Conservation (phyloP, 352 stramenopile species). For the Peronospora farinosa region DNA sequence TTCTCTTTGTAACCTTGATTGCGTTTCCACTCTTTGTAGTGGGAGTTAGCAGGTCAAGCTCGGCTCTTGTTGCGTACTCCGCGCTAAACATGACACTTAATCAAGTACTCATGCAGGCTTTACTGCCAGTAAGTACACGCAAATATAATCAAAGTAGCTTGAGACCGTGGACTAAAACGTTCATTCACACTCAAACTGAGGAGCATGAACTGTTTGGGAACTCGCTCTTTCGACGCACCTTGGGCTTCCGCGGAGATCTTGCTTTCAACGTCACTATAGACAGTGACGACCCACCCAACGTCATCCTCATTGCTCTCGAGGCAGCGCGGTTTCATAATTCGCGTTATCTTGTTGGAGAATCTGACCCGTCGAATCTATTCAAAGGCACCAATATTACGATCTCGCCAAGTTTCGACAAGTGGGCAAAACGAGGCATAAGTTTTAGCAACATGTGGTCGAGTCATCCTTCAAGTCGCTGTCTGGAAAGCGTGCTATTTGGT, state of each 20-base stretch:
- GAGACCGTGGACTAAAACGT: not conserved
- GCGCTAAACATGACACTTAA: not conserved
- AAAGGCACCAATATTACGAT: conserved; percentile 19
- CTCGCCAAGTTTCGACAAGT: conserved; percentile 38
- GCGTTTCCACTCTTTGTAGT: not conserved
- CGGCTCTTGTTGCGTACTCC: not conserved
- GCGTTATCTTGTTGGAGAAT: conserved; percentile 34
- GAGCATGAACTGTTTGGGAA: no score
- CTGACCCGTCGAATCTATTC: conserved; percentile 27
- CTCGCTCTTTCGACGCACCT: conserved; percentile 13
- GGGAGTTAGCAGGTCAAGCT: not conserved
- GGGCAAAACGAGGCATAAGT: conserved; percentile 33
- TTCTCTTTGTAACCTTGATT: not conserved
- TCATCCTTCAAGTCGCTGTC: conserved; percentile 36
- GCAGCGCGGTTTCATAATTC: conserved; percentile 47
- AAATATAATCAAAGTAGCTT: not conserved
- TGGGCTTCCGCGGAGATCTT: conserved; percentile 3
- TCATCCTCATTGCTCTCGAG: conserved; percentile 38
- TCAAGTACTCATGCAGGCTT: not conserved
- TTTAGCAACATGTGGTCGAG: conserved; percentile 51
- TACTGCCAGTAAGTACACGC: not conserved
- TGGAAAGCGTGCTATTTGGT: conserved; percentile 41
- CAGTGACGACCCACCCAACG: conserved; percentile 30
- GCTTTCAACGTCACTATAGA: conserved; percentile 30
- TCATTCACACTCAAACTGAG: not conserved